These are phyloP conservation scores for Monilinia fructigena DNA, from an alignment of 2,329 filamentous ascomycete genomes.

Conservation along the genomic window DNA sequence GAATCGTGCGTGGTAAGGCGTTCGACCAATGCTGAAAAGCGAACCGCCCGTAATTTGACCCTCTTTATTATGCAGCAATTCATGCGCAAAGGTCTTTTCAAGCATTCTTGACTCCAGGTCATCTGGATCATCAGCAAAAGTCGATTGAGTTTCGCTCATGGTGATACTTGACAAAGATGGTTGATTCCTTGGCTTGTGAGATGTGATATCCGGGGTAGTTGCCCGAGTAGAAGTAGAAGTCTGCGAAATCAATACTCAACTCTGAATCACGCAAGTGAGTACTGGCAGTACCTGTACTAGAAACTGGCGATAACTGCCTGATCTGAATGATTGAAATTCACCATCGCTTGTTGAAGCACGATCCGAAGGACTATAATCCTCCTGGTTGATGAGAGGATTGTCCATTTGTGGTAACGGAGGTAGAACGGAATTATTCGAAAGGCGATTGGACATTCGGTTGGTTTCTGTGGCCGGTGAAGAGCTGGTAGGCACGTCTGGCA, in stretches of 20 bases:
- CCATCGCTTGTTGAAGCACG: constrained; percentile 47
- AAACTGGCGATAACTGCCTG: constrained; percentile 71
- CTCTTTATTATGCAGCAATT: constrained; percentile 90
- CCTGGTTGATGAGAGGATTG: constrained; percentile 49
- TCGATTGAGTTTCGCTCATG: constrained; percentile 59
- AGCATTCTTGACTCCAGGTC: constrained; percentile 81
- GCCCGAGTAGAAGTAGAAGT: constrained; percentile 83
- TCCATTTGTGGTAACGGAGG: constrained; percentile 59
- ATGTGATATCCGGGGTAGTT: constrained; percentile 71
- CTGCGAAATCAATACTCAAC: constrained; percentile 73
- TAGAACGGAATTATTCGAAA: constrained; percentile 48
- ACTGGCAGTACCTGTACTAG: constrained; percentile 74
- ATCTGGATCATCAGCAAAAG: constrained; percentile 70
- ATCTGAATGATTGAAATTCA: constrained; percentile 56
- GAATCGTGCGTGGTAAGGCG: constrained; percentile 89
- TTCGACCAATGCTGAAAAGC: constrained; percentile 86
- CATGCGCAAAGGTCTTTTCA: constrained; percentile 88
- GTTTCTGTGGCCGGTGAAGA: constrained; percentile 39
- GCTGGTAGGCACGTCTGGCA: constrained; percentile 59
- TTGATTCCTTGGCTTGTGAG: constrained; percentile 44
- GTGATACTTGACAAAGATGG: constrained; percentile 69
- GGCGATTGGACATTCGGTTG: constrained; percentile 43
- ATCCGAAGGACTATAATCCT: constrained; percentile 51
- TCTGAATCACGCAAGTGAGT: constrained; percentile 80
- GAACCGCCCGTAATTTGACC: constrained; percentile 93